Evolutionary conservation across 129 eudicot genomes (phyloP).

Genomic region (Artemisia annua): DNA sequence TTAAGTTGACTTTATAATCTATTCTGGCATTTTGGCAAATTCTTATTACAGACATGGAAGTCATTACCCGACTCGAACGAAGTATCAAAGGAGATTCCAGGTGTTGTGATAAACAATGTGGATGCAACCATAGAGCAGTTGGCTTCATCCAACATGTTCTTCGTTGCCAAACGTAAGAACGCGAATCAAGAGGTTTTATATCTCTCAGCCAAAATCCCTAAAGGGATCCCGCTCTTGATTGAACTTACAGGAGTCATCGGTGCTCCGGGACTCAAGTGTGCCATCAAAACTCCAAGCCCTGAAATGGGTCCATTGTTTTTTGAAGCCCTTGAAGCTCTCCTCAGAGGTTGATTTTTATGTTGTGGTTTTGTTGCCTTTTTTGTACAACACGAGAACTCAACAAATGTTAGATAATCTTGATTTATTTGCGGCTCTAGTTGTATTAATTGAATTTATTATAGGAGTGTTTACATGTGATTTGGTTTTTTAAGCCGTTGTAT

Average conservation of each 20-base stretch:
- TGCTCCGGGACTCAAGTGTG: constrained; percentile 83
- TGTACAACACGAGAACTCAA: background rate
- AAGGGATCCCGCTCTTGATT: constrained; percentile 76
- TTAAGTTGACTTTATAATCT: background rate
- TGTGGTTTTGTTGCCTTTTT: background rate
- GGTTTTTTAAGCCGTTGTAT: constrained; percentile 1
- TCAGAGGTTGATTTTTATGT: constrained; percentile 43
- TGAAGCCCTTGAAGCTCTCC: constrained; percentile 78
- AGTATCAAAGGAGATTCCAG: constrained; percentile 66
- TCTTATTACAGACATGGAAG: constrained; percentile 78
- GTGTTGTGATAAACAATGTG: constrained; percentile 53
- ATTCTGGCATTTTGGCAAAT: background rate
- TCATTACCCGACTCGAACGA: constrained; percentile 93
- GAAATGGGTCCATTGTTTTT: constrained; percentile 95
- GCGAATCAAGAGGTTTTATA: constrained; percentile 87
- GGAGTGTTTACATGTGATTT: constrained; percentile 3
- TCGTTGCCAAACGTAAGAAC: constrained; percentile 89
- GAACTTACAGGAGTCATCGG: constrained; percentile 83
- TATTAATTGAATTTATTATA: background rate
- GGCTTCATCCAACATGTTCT: constrained; percentile 82
- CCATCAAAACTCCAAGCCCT: constrained; percentile 86
- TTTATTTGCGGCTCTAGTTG: constrained; percentile 1
- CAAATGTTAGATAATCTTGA: constrained; percentile 7
- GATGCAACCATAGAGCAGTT: constrained; percentile 71
- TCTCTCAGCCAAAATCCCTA: constrained; percentile 87